Conservation (phyloP, 1,284 basidiomycete species). For the Cutaneotrichosporon sp. region DNA sequence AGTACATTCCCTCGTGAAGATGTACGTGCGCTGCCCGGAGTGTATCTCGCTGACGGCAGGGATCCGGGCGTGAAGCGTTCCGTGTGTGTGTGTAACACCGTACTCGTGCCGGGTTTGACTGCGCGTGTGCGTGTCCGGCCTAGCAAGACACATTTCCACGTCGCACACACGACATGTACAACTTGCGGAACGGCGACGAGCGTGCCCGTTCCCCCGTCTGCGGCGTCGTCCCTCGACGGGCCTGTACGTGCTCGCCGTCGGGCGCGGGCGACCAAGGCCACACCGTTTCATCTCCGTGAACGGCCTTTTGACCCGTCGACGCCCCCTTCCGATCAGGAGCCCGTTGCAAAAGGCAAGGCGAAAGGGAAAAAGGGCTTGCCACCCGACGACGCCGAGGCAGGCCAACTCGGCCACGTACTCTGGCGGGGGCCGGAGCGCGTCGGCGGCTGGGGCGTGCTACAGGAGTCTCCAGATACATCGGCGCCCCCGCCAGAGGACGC, state of each 20-base stretch:
- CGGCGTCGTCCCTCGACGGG: constrained; percentile 23
- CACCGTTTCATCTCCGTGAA: constrained; percentile 29
- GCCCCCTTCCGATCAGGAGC: no score
- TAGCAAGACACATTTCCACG: constrained; percentile 2
- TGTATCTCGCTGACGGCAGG: constrained; percentile 18
- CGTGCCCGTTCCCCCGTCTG: constrained; percentile 20
- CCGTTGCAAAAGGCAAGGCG: neutral
- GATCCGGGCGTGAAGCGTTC: constrained; percentile 38
- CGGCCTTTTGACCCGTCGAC: no score
- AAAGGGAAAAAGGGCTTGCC: neutral
- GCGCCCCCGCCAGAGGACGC: neutral
- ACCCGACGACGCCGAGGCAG: neutral
- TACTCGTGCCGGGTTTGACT: constrained; percentile 41
- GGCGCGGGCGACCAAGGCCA: constrained; percentile 10
- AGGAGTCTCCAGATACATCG: neutral
- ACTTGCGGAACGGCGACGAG: constrained; percentile 17
- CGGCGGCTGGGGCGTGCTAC: constrained; percentile 11
- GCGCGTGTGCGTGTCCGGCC: constrained; percentile 26
- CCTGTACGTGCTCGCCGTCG: constrained; percentile 21
- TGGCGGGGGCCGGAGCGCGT: constrained; percentile 12
- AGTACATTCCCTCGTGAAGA: constrained; percentile 40
- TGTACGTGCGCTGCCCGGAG: constrained; percentile 22
- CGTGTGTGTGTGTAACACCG: constrained; percentile 35
- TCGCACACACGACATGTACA: constrained; percentile 29
- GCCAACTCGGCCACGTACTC: constrained; percentile 7